Evolutionary conservation across 306 rosid genomes (phyloP).

Genomic region (Vicia villosa): DNA sequence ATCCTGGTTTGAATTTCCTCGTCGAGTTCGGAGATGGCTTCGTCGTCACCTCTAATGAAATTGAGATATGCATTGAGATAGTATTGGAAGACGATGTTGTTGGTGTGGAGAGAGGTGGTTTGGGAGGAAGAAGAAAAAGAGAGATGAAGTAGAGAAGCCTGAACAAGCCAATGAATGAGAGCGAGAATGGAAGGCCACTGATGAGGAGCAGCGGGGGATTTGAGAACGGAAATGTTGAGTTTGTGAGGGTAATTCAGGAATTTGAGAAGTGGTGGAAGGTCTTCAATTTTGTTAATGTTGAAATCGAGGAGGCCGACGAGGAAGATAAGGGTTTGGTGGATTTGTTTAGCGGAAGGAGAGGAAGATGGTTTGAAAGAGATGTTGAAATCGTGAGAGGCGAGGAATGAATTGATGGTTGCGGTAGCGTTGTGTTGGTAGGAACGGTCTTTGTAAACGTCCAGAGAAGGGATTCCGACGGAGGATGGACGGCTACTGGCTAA

Average conservation of each 20-base stretch:
- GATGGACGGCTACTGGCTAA: slow-evolving; percentile 90
- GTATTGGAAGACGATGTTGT: slow-evolving; percentile 50
- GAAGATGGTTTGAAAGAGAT: slow-evolving; percentile 55
- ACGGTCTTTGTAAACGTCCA: slow-evolving; percentile 86
- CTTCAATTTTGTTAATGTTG: slow-evolving; percentile 63
- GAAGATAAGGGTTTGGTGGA: slow-evolving; percentile 63
- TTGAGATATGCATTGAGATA: slow-evolving; percentile 50
- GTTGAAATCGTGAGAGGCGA: slow-evolving; percentile 54
- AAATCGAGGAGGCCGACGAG: slow-evolving; percentile 57
- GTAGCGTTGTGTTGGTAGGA: slow-evolving; percentile 57
- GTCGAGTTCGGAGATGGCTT: slow-evolving; percentile 58
- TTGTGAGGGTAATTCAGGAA: slow-evolving; percentile 66
- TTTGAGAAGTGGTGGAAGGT: slow-evolving; percentile 64
- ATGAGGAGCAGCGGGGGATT: slow-evolving; percentile 81
- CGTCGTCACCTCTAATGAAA: slow-evolving; percentile 67
- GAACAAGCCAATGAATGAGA: slow-evolving; percentile 88
- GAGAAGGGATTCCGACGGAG: slow-evolving; percentile 46
- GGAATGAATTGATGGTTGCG: slow-evolving; percentile 62
- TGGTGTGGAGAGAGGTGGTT: not conserved
- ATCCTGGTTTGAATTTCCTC: slow-evolving; percentile 44
- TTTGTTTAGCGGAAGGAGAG: slow-evolving; percentile 74
- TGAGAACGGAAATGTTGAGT: slow-evolving; percentile 68
- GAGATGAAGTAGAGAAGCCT: slow-evolving; percentile 49
- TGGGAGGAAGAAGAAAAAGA: slow-evolving; percentile 25
- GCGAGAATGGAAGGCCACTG: slow-evolving; percentile 86